Evolutionary conservation across 768 basidiomycete genomes (phyloP), one percentile per base, ranked within the genome.

Genomic region (Collybiopsis confluens): DNA sequence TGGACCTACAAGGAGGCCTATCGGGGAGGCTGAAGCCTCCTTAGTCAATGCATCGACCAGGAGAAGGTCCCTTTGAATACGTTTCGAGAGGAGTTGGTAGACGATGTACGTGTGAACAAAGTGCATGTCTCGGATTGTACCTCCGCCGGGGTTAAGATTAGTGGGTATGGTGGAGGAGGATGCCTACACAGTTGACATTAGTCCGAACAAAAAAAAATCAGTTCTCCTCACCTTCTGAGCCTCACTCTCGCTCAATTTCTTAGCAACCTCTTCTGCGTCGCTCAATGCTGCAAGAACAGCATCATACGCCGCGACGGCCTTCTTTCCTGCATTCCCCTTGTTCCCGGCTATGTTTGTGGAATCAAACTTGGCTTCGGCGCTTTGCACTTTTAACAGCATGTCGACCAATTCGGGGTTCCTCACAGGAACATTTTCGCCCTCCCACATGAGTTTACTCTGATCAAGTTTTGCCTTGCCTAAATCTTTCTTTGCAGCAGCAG

Each of bases 371-470:
- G 68, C 72, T 61, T 93, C 81, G 1, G 88, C 90, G 16, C 86
- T 82, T 62, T 95, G 91, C 3, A 96, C 87, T 59, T 81, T 88
- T 58, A 92, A 69, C 52, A 97, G 71, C 27, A 90, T 89, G 62
- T 88, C 90, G 44, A 97, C 95, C 54, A 98, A 73, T 68, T 98
- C 94, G 0, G 92, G 92, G 62, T 88, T 93, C 51, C 95, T 80
- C 42, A 97, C 78, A 16, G 93, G 91, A 5, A 98, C 82, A 0
- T 82, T 81, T 60, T 87, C 79, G 4, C 82, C 92, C 57, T 93
- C 92, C 91, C 93, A 97, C 2, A 73, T 58, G 33, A 93, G 69
- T 35, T n/a, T 35, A 23, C 21, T 36, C 47, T 77, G 70, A 47
- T 71, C 72, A 53, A 96, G 72, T 65, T 76, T 82, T 65, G 77